Base-by-base conservation (phyloP, 2,329 filamentous ascomycete species). In the Monosporascus sp. region DNA sequence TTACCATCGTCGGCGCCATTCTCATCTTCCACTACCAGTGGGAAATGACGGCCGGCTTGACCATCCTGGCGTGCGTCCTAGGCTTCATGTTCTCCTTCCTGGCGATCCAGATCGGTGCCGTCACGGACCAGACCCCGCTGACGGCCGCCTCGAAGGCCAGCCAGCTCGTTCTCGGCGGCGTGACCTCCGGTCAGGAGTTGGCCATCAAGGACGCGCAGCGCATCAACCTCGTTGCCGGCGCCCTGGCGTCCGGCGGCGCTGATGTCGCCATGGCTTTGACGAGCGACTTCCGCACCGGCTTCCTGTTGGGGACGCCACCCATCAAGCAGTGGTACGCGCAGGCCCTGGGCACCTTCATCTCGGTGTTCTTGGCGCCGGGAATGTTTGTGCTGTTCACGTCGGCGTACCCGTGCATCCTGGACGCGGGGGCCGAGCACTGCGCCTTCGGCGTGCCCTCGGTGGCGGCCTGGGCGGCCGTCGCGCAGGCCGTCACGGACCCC, bases 91-190 rank as follows among this genome's bases (percentile, higher is more conserved):
- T 84, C 68, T 78, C 79, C 45, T 81, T 84, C 71, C 70, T 85
- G 24, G 80, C 79, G 47, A 81, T 84, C 56, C 81, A 84, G 64
- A 82, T 80, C 63, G 76, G 78, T 31, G 82, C 77, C 53, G 77
- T 79, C n/a, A 82, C 77, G 17, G 81, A 85, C 59, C 79, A 79
- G 59, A 83, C 84, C 0, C 85, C 85, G 0, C 72, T 88, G 2
- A 87, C 84, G 3, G 83, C 85, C 3, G 82, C 82, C 0, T 78
- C 83, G 58, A 88, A 88, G 69, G 84, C 84, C 5, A 85, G 83
- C 2, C 85, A 88, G 71, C 80, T 88, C 52, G 76, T 88, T 51
- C 83, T 85, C 47, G 84, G 84, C 58, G 84, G 80, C 49, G 83
- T 83, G 31, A 87, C 84, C 37, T 76, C 76, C 39, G 75, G 78